Evolutionary conservation across 345 rosid genomes (phyloP).

Genomic region (Syzygium oleosum): DNA sequence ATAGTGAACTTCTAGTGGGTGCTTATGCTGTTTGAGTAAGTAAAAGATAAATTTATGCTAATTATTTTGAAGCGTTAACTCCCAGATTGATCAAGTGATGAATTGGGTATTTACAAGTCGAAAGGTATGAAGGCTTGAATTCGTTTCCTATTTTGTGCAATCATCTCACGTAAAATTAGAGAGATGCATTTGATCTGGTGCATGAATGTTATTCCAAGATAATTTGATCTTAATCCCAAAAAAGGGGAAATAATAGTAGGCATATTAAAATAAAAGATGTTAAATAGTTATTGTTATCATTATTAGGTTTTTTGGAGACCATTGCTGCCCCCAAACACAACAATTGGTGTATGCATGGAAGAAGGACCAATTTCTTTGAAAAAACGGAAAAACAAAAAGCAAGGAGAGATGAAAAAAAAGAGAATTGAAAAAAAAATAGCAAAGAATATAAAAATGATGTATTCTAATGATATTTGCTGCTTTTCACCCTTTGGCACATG

Average conservation of each 20-base stretch:
- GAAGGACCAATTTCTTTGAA: background rate
- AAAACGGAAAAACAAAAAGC: background rate
- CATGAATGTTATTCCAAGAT: background rate
- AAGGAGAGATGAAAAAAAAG: background rate
- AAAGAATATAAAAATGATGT: background rate
- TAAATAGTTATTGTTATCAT: background rate
- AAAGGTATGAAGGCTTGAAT: background rate
- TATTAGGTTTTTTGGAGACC: background rate
- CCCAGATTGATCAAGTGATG: background rate
- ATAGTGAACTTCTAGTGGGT: background rate
- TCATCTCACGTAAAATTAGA: background rate
- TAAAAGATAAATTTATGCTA: background rate
- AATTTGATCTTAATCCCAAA: background rate
- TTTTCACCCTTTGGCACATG: background rate
- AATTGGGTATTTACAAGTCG: background rate
- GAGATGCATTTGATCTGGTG: background rate
- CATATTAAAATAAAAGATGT: background rate
- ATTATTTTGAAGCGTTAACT: background rate
- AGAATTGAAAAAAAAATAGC: background rate
- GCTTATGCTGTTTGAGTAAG: background rate
- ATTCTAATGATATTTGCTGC: background rate
- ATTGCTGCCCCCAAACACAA: background rate
- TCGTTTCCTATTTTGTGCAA: background rate
- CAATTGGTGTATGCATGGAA: background rate
- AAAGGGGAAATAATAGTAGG: background rate